Evolutionary conservation across 306 rosid genomes (phyloP).

Genomic region (Rosa chinensis): DNA sequence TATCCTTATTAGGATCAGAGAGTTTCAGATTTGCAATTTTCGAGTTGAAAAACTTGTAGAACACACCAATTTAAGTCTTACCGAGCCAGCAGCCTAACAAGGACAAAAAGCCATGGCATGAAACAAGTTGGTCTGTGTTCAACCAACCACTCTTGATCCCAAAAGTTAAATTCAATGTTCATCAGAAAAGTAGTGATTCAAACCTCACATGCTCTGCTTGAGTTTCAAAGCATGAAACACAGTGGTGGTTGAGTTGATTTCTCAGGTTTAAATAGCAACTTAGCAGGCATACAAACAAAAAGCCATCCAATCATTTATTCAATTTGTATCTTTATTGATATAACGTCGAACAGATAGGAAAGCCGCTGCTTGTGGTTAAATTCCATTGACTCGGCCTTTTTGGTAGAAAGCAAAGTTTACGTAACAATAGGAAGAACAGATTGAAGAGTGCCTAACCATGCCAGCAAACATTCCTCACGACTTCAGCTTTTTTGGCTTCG

Average conservation of each 20-base stretch:
- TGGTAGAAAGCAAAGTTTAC: too few species aligned
- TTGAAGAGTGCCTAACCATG: too few species aligned
- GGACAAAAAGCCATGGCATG: not conserved
- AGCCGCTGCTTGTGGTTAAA: not conserved
- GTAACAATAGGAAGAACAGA: not conserved
- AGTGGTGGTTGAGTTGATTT: too few species aligned
- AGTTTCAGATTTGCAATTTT: not conserved
- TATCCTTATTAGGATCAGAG: not conserved
- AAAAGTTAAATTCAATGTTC: not conserved
- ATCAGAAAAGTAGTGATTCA: not conserved
- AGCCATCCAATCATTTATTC: too few species aligned
- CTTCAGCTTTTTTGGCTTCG: not conserved
- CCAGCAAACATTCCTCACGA: not conserved
- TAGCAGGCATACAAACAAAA: too few species aligned
- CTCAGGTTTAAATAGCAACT: too few species aligned
- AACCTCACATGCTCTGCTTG: not conserved
- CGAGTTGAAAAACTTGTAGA: not conserved
- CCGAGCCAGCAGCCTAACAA: not conserved
- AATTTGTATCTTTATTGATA: too few species aligned
- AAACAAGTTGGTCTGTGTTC: not conserved
- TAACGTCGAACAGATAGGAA: too few species aligned
- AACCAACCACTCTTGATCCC: not conserved
- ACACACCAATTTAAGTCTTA: too few species aligned
- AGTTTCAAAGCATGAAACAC: not conserved
- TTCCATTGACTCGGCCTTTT: not conserved